A percentile compares a stretch with the other conserved stretches of the same genome.
Conservation (phyloP, 169 alveolate species). For the Eimeria praecox region DNA sequence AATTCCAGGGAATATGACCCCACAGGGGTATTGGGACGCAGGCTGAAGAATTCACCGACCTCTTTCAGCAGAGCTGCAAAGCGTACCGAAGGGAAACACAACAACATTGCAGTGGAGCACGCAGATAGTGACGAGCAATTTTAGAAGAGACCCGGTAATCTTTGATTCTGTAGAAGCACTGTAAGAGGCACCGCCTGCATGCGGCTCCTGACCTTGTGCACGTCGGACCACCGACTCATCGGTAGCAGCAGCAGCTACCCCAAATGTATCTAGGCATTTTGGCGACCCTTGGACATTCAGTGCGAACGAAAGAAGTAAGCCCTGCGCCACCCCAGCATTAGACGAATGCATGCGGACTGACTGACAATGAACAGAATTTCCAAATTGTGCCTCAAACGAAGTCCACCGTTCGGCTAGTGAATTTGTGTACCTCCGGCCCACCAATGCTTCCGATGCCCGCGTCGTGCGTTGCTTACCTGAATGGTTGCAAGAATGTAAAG, state of each 20-base stretch:
- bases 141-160: neutral
- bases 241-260: constrained; percentile 73
- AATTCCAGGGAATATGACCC: neutral
- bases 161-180: neutral
- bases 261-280: constrained; percentile 40
- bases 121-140: neutral
- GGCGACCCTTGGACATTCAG: constrained; percentile 44
- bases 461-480: constrained; percentile 26
- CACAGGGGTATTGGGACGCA: neutral
- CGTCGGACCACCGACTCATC: constrained; percentile 37
- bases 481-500: constrained; percentile 15
- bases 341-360: neutral
- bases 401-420: neutral
- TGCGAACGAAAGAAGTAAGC: constrained; percentile 57
- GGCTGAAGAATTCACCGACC: constrained; percentile 22
- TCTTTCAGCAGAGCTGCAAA: constrained; percentile 47
- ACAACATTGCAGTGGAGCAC: neutral
- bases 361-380: neutral
- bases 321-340: neutral
- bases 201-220: constrained; percentile 43
- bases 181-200: neutral
- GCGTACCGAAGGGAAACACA: neutral
- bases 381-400: neutral
- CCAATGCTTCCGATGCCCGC: neutral
- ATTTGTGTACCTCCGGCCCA: neutral